These are phyloP conservation scores for Yarrowia sp. DNA, from an alignment of 805 yeast genomes.

Conservation along the genomic window DNA sequence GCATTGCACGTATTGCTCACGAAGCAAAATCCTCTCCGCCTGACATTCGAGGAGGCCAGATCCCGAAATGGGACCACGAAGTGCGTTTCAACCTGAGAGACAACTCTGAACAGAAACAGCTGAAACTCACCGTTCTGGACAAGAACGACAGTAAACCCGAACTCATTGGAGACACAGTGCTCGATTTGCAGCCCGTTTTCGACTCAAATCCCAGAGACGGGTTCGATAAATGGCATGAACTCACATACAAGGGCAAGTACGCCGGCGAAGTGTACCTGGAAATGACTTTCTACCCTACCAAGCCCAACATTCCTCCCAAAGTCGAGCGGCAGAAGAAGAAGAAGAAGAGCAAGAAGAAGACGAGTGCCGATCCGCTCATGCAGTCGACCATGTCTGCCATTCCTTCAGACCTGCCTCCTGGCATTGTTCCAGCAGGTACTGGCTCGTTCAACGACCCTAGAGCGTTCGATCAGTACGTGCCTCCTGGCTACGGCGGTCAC, in stretches of 20 bases:
- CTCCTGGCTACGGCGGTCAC: conserved; percentile 7
- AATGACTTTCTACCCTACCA: conserved; percentile 83
- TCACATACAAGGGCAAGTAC: conserved; percentile 68
- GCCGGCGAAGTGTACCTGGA: conserved; percentile 92
- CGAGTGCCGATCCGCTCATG: conserved; percentile 7
- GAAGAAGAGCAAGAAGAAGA: conserved; percentile 10
- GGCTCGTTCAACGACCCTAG: conserved; percentile 27
- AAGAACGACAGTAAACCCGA: conserved; percentile 81
- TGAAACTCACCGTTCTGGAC: conserved; percentile 80
- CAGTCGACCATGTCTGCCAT: neutral
- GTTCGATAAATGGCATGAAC: conserved; percentile 82
- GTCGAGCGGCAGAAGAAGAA: conserved; percentile 35
- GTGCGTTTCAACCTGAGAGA: conserved; percentile 48
- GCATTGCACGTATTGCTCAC: conserved; percentile 80
- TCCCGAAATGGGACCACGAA: conserved; percentile 74
- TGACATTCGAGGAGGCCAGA: conserved; percentile 89
- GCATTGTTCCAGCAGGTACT: conserved; percentile 27
- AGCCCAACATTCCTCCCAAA: conserved; percentile 44
- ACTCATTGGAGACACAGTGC: conserved; percentile 79
- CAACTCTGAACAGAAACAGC: conserved; percentile 56
- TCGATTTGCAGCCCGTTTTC: conserved; percentile 78
- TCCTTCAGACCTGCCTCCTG: conserved; percentile 14
- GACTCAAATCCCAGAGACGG: conserved; percentile 73
- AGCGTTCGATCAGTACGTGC: conserved; percentile 31
- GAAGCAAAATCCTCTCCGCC: conserved; percentile 80